Conservation (phyloP, 2,329 filamentous ascomycete species). For the Fonsecaea multimorphosa region DNA sequence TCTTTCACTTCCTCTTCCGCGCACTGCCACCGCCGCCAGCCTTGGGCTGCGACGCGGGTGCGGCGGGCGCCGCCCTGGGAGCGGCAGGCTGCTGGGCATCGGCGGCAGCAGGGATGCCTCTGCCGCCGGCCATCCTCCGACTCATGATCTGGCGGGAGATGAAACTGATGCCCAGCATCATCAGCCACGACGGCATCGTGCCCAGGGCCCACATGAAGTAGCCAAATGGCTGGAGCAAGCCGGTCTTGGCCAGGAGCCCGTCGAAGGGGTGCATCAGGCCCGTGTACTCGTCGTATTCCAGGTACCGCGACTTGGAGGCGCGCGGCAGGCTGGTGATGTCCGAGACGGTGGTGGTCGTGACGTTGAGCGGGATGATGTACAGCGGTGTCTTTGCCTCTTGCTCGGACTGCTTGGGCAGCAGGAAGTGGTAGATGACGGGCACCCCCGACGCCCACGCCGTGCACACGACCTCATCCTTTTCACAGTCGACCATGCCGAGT, state of each 20-base stretch:
- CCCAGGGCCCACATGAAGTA: slow-evolving; percentile 63
- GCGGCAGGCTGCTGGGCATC: slow-evolving; percentile 20
- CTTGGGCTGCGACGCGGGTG: slow-evolving; percentile 23
- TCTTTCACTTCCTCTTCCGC: slow-evolving; percentile 36
- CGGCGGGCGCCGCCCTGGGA: slow-evolving; percentile 22
- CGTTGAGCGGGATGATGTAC: slow-evolving; percentile 62
- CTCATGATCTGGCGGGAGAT: slow-evolving; percentile 65
- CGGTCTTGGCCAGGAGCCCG: slow-evolving; percentile 60
- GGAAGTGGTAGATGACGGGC: slow-evolving; percentile 64
- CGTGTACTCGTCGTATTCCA: slow-evolving; percentile 60
- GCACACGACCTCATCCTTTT: slow-evolving; percentile 64
- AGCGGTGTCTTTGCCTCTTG: slow-evolving; percentile 60
- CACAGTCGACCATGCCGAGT: slow-evolving; percentile 66
- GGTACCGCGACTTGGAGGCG: slow-evolving; percentile 48
- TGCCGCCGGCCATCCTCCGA: slow-evolving; percentile 24
- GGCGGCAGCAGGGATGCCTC: slow-evolving; percentile 12
- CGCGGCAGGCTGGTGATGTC: slow-evolving; percentile 64
- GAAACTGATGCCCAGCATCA: slow-evolving; percentile 69
- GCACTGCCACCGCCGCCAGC: slow-evolving; percentile 27
- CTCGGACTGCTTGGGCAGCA: slow-evolving; percentile 60
- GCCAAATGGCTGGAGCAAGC: slow-evolving; percentile 60
- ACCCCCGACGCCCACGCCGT: slow-evolving; percentile 64
- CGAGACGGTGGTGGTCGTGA: slow-evolving; percentile 61
- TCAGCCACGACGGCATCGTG: slow-evolving; percentile 66
- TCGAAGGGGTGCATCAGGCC: slow-evolving; percentile 67